Base-by-base conservation (phyloP, 2,329 filamentous ascomycete genomes). In the Pestalotiopsis sp. region DNA sequence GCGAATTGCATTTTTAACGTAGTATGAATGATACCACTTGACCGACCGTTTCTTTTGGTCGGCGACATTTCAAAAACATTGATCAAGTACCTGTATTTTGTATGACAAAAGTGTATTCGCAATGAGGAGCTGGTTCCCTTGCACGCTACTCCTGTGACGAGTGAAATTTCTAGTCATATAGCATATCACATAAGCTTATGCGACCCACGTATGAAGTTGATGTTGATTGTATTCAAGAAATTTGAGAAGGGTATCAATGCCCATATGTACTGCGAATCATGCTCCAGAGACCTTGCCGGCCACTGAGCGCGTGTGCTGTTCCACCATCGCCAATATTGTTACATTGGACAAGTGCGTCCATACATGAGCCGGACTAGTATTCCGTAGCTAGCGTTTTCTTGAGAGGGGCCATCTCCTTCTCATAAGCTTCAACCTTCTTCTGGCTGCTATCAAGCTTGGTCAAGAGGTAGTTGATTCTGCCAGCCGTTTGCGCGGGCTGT, bases 401-500 rank as follows among this genome's bases (percentile, higher is more conserved):
- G 81, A 97, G 80, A 56, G 71, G 81, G 1, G 80, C 88, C 80
- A 92, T 93, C 77, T 97, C 90, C 73, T 80, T 84, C 80, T 98
- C 95, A 77, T 91, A 93, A 66, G 81, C 85, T 73, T 90, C 86
- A 69, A 98, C 90, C 83, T 92, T 95, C 66, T 78, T 79, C 83
- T 98, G 95, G 70, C 92, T 90, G n/a, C 78, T 82, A 73, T 90
- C 85, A 70, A 97, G 80, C 83, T 97, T 97, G 0, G 77, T 80
- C 61, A 97, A 79, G 71, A 98, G 81, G 82, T 93, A 98, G 68
- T 87, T 83, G 2, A 94, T 85, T 41, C 95, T 83, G 0, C 87
- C 86, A 0, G 82, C 83, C 36, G 93, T 83, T 83, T 96, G 91
- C 23, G 83, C 81, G 0, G 94, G 92, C 78, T 93, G 89, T 64